phyloP scores from a whole-genome alignment of 305 asterid species.

The Fraxinus nigra region DNA sequence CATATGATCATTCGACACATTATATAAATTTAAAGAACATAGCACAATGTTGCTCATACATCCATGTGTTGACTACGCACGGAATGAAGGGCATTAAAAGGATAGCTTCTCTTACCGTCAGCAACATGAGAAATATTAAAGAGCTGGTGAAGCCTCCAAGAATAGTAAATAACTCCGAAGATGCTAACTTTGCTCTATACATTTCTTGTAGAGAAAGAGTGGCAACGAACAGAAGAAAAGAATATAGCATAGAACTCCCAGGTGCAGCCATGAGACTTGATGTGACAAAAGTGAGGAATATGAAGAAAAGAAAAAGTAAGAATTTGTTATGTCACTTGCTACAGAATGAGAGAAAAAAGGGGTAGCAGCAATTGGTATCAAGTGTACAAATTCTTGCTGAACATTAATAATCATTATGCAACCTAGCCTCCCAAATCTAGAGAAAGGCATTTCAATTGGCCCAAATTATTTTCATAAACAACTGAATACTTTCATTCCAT shows the following conservation, averaged over 20 bases:
- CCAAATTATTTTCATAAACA: conserved; percentile 6
- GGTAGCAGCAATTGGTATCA: conserved; percentile 2
- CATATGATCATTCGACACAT: no score
- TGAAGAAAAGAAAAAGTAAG: not conserved
- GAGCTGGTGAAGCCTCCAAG: conserved; percentile 93
- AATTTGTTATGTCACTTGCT: not conserved
- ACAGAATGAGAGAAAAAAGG: conserved; percentile 6
- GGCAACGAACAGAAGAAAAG: conserved; percentile 64
- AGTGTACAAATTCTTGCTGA: not conserved
- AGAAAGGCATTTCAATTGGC: not conserved
- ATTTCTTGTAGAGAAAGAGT: conserved; percentile 82
- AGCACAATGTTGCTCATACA: not conserved
- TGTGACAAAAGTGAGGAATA: conserved; percentile 4
- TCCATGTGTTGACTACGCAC: not conserved
- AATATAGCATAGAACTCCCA: conserved; percentile 85
- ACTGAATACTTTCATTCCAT: not conserved
- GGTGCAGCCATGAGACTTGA: conserved; percentile 61
- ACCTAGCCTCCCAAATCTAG: not conserved
- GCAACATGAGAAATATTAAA: conserved; percentile 63
- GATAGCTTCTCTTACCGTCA: conserved; percentile 50
- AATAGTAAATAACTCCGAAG: conserved; percentile 84
- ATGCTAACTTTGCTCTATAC: conserved; percentile 71
- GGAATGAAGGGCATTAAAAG: not conserved
- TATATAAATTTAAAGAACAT: not conserved
- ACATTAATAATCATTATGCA: not conserved